Evolutionary conservation across 208 protist genomes (phyloP).

Genomic region (Leishmania braziliensis): DNA sequence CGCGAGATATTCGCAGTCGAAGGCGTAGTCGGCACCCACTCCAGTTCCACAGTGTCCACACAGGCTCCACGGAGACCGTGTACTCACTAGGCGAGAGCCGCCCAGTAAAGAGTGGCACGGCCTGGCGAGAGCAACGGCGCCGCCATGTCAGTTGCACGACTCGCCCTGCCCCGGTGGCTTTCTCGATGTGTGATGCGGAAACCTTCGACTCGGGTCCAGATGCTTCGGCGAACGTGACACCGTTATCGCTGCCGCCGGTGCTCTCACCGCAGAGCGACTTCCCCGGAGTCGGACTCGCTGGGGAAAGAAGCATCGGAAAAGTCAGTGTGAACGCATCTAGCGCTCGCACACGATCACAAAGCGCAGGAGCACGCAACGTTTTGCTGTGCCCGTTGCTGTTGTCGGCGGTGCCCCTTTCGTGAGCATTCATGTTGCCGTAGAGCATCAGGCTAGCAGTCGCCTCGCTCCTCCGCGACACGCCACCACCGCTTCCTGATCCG

Average conservation of each 20-base stretch:
- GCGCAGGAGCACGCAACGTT: background rate
- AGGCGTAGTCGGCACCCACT: constrained; percentile 30
- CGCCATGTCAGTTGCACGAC: constrained; percentile 34
- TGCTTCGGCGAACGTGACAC: background rate
- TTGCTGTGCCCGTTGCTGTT: background rate
- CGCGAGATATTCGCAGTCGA: constrained; percentile 1
- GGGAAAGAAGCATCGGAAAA: constrained; percentile 25
- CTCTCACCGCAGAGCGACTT: background rate
- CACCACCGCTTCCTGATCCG: background rate
- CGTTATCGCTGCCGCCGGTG: background rate
- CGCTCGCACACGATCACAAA: constrained; percentile 9
- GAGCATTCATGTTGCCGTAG: background rate
- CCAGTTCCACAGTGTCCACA: constrained; percentile 40
- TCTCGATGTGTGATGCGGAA: background rate
- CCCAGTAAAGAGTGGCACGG: constrained; percentile 10
- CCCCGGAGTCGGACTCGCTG: background rate
- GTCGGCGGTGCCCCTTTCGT: background rate
- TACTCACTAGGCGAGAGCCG: constrained; percentile 17
- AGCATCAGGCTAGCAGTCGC: background rate
- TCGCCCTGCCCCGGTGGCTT: background rate
- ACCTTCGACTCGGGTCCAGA: background rate
- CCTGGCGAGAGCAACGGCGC: constrained; percentile 8
- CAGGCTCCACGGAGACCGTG: constrained; percentile 23
- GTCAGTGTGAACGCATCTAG: constrained; percentile 16
- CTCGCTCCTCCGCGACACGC: background rate